Evolutionary conservation across 2,329 filamentous ascomycete genomes (phyloP), one percentile per base, ranked within the genome.

Genomic region (Penicillium sp.): DNA sequence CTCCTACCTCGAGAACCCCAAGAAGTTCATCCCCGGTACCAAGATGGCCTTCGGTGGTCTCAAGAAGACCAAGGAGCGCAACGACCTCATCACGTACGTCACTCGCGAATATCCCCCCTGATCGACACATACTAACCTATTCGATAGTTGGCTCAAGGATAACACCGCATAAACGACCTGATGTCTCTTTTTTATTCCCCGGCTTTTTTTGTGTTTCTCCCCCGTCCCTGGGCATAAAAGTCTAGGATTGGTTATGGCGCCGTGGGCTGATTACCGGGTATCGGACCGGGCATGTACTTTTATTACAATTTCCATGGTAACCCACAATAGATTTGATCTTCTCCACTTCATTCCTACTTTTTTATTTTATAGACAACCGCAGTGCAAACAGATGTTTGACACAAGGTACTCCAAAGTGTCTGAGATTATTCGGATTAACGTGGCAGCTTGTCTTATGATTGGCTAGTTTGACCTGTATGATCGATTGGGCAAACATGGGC

Each of bases 1-100:
- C 81, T 84, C 87, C 67, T 99, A 99, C 87, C 92, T 99, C 73
- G 94, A 99, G 86, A 97, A 97, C 89, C 94, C 94, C 81, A 99
- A 99, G 89, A 97, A 97, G 86, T 99, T 92, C 87, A 97, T 99
- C 65, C 94, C 94, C 68, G 94, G 94, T 69, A 99, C 94, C 82
- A 99, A 97, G 91, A 99, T 99, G 94, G 94, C 94, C 71, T 99
- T 97, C 76, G 94, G 94, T 81, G 94, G 94, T 78, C 86, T 99
- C 75, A 99, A 99, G 92, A 99, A 99, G 90, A 85, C 86, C 75
- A 97, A 97, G 90, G 94, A 97, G 83, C 86, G 94, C 78, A 96
- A 97, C 78, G 93, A 99, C 80, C 84, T 99, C 72, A 96, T 99
- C 86, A 91, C 91, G 88, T 93, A 89, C 71, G 88, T 39, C 60